phyloP scores from a whole-genome alignment of 1,284 basidiomycete genomes.

The Trichosporon coremiiforme region DNA sequence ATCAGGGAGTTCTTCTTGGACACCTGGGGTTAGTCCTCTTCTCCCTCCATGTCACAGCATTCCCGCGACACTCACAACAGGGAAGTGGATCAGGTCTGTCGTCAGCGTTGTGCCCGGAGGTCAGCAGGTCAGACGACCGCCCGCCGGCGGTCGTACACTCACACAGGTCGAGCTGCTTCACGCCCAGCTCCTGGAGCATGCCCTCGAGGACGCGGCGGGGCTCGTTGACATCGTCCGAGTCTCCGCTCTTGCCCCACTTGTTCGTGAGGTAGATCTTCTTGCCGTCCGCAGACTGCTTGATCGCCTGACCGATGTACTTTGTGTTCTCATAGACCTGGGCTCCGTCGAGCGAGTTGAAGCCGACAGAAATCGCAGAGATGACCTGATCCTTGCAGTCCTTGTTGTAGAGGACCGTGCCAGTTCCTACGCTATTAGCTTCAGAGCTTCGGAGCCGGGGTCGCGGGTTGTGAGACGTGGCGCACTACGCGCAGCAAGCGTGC shows the following conservation, averaged over 20 bases:
- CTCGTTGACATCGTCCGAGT: conserved; percentile 32
- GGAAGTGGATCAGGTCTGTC: conserved; percentile 70
- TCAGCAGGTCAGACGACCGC: not conserved
- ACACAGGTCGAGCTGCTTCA: conserved; percentile 66
- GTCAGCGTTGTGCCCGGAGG: conserved; percentile 14
- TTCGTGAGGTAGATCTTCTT: conserved; percentile 23
- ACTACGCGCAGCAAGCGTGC: not conserved
- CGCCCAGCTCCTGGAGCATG: conserved; percentile 58
- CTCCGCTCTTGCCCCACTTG: conserved; percentile 25
- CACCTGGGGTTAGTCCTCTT: conserved; percentile 15
- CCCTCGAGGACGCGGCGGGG: conserved; percentile 46
- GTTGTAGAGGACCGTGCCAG: conserved; percentile 43
- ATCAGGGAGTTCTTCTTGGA: conserved; percentile 26
- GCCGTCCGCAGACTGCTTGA: conserved; percentile 30
- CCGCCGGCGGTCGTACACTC: conserved; percentile 23
- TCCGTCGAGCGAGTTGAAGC: conserved; percentile 45
- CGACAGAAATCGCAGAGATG: conserved; percentile 40
- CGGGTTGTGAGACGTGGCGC: no score
- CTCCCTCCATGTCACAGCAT: not conserved
- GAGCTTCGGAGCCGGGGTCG: not conserved
- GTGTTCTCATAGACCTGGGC: conserved; percentile 45
- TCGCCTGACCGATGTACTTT: conserved; percentile 12
- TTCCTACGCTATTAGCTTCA: not conserved
- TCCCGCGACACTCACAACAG: conserved; percentile 47
- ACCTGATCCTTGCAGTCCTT: conserved; percentile 40